Conservation (phyloP, 305 asterid genomes). For the Solanum chacoense region DNA sequence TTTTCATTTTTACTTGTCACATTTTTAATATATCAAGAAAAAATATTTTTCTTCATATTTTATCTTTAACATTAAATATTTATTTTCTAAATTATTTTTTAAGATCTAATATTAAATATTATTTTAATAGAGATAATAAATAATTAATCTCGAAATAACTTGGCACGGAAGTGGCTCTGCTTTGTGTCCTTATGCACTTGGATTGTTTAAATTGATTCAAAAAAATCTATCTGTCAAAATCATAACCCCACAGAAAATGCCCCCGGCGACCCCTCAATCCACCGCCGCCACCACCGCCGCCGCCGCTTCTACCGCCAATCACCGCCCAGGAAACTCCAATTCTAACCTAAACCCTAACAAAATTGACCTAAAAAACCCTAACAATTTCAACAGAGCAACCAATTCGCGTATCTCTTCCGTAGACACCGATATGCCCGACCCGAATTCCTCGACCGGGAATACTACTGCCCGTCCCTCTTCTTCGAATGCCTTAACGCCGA, state of each 20-base stretch:
- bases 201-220: neutral
- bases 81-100: no score
- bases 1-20: neutral
- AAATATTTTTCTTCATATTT: no score
- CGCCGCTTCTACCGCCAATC: neutral
- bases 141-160: no score
- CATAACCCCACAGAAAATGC: neutral
- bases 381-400: constrained; percentile 3
- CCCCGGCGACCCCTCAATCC: neutral
- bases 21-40: no score
- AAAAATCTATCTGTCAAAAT: neutral
- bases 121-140: no score
- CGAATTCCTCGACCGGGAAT: neutral
- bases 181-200: neutral
- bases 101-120: no score
- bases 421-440: constrained; percentile 5
- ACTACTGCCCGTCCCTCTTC: constrained; percentile 14
- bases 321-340: neutral
- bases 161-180: accelerated
- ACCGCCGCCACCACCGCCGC: neutral
- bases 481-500: constrained; percentile 33
- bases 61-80: no score
- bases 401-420: neutral
- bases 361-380: neutral
- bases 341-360: neutral